Evolutionary conservation across 371 early-diverging fungal species (phyloP), one percentile per base, ranked within the genome.

Genomic region (Mucor ambiguus): DNA sequence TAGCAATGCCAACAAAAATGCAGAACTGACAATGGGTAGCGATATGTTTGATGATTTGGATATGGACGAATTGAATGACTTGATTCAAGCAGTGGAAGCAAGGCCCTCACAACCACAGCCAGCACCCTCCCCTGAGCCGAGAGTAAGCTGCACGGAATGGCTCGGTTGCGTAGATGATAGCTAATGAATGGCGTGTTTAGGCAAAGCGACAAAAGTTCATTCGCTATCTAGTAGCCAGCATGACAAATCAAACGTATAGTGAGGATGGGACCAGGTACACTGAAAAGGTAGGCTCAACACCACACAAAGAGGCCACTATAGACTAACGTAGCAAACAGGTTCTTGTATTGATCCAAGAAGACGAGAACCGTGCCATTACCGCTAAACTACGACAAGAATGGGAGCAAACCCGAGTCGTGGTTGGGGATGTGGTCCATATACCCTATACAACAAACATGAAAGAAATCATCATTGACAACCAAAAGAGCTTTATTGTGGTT

Each of bases 371-470:
- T 6, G 32, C 70, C 1, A 60, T 61, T 2, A 61, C 55, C 14
- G 76, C 71, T 2, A 62, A 60, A 29, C 37, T 87, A 30, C 75
- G 86, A 38, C 76, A 81, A 4, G 80, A 79, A 11, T 87, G 87
- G 87, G 16, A 62, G 18, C 66, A 81, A 7, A 83, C 80, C 4
- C 4, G 37, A 8, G 72, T 87, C 3, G 37, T 62, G 11, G 68
- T 63, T 26, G 90, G 88, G 10, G 83, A 88, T 35, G 73, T 75
- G 26, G 78, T 90, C 2, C 85, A 90, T 67, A 74, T 89, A 22
- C 77, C 84, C 4, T 35, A 58, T 55, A 33, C 60, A 65, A 7
- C 61, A 55, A 30, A 64, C 26, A 9, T 22, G 11, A 1, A 58
- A 48, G 33, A 74, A 65, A 69, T 87, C 12, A 69, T 85, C 16